A percentile compares a stretch with the other conserved stretches of the same genome.
These are phyloP conservation scores for Platanthera guangdongensis DNA, from an alignment of 106 monocot genomes.

Conservation along the genomic window DNA sequence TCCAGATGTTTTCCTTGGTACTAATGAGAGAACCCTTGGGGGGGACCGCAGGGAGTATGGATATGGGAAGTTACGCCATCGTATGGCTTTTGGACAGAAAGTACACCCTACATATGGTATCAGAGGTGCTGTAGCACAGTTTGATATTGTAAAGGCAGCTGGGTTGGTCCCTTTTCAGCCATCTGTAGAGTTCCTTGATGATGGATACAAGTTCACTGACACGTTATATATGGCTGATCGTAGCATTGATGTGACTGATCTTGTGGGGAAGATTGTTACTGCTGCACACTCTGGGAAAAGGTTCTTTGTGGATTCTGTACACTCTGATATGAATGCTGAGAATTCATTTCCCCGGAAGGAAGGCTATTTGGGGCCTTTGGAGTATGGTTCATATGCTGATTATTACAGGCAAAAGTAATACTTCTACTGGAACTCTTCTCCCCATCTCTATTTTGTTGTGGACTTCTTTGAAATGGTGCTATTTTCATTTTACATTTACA, in stretches of 20 bases:
- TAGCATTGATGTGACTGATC: slow-evolving; percentile 48
- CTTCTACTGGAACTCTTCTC: not conserved
- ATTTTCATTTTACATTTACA: not conserved
- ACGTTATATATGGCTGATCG: slow-evolving; percentile 81
- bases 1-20: slow-evolving; percentile 93
- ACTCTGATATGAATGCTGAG: slow-evolving; percentile 92
- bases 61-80: slow-evolving; percentile 82
- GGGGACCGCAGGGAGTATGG: slow-evolving; percentile 98
- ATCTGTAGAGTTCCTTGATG: slow-evolving; percentile 8
- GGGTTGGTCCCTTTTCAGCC: slow-evolving; percentile 65
- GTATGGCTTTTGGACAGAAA: slow-evolving; percentile 66
- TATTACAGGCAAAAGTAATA: slow-evolving; percentile 95
- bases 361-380: slow-evolving; percentile 90
- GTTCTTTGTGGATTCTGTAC: slow-evolving; percentile 89
- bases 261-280: slow-evolving; percentile 87
- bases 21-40: slow-evolving; percentile 88
- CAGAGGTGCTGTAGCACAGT: slow-evolving; percentile 86
- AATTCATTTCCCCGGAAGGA: slow-evolving; percentile 95
- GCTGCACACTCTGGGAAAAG: slow-evolving; percentile 97
- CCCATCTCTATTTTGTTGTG: not conserved
- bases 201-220: slow-evolving; percentile 23
- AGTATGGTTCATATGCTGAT: slow-evolving; percentile 96
- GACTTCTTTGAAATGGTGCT: not conserved
- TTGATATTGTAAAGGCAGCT: slow-evolving; percentile 88
- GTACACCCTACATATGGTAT: slow-evolving; percentile 94